Evolutionary conservation across 495 filamentous ascomycete genomes (phyloP), one percentile per base, ranked within the genome.

Genomic region (Tuber brumale): DNA sequence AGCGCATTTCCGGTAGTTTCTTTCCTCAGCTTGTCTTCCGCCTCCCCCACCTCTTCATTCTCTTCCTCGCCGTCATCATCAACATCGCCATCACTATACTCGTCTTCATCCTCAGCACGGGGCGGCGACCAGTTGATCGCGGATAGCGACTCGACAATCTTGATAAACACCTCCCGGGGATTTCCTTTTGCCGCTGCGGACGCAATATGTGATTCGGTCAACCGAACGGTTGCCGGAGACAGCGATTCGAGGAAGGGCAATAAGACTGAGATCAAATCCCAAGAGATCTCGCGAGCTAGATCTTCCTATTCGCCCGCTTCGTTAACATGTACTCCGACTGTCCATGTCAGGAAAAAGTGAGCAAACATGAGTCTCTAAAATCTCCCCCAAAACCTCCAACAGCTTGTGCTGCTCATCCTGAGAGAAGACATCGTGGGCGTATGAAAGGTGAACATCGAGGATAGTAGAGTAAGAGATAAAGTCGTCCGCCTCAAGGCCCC

Each of bases 261-360:
- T 3, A 99, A 89, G 70, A 97, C 88, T 82, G 92, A 91, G 12
- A 99, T 92, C 66, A 99, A 84, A 82, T 99, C 95, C 95, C 95
- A 99, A 70, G 95, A 96, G 81, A 99, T 97, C 77, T 97, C 94
- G 70, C 89, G 90, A 1, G 94, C 94, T 73, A 99, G 87, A 70
- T 88, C 88, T 41, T 80, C 79, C 82, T 83, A 57, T 66, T 31
- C 57, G 27, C 37, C 42, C n/a, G 16, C 35, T 19, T 46, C 51
- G 70, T 79, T 70, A 80, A 69, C 61, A 45, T 37, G 7, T 35
- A 70, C 69, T 70, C 41, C n/a, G 71, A 41, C n/a, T 44, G 27
- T 37, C 51, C 44, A 27, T 7, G 19, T 27, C 14, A 23, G 21
- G 31, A 43, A 45, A 35, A 19, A 35, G 31, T 19, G 12, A 72